A percentile compares a stretch with the other conserved stretches of the same genome.
phyloP scores from a whole-genome alignment of 2,329 filamentous ascomycete genomes.

The Dothideomycetes sp. region DNA sequence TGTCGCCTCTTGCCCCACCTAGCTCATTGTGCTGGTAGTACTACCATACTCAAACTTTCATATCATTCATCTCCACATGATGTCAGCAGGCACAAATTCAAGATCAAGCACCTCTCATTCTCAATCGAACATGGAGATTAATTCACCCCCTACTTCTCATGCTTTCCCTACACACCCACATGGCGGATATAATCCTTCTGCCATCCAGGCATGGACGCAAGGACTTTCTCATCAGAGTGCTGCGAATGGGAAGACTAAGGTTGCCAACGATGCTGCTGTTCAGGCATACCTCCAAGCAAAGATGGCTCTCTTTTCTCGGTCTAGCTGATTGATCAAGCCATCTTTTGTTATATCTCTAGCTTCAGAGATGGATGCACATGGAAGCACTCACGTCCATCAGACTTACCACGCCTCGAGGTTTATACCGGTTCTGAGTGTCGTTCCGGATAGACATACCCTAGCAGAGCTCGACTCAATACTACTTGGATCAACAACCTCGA shows the following conservation, averaged over 20 bases:
- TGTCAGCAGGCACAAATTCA: constrained; percentile 9
- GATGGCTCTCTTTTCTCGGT: constrained; percentile 25
- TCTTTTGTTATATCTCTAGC: too few species aligned
- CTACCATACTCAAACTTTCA: too few species aligned
- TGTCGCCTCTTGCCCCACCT: too few species aligned
- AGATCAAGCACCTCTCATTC: background rate
- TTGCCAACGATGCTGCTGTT: constrained; percentile 20
- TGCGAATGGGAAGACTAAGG: background rate
- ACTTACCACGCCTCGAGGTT: too few species aligned
- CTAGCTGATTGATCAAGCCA: constrained; percentile 4
- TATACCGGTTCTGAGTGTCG: too few species aligned
- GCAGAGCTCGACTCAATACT: too few species aligned
- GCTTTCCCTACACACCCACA: constrained; percentile 1
- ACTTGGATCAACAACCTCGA: too few species aligned
- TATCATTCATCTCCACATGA: background rate
- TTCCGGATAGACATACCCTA: too few species aligned
- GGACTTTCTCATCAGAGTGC: constrained; percentile 6
- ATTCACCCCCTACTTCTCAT: background rate
- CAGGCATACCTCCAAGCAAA: constrained; percentile 29
- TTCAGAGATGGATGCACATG: too few species aligned
- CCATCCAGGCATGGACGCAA: constrained; percentile 16
- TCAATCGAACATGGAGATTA: constrained; percentile 2
- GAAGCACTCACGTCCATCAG: too few species aligned
- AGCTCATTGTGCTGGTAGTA: too few species aligned
- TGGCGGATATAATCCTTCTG: constrained; percentile 14